Base-by-base conservation (phyloP, 2,329 filamentous ascomycete species). In the Scedosporium dehoogii region DNA sequence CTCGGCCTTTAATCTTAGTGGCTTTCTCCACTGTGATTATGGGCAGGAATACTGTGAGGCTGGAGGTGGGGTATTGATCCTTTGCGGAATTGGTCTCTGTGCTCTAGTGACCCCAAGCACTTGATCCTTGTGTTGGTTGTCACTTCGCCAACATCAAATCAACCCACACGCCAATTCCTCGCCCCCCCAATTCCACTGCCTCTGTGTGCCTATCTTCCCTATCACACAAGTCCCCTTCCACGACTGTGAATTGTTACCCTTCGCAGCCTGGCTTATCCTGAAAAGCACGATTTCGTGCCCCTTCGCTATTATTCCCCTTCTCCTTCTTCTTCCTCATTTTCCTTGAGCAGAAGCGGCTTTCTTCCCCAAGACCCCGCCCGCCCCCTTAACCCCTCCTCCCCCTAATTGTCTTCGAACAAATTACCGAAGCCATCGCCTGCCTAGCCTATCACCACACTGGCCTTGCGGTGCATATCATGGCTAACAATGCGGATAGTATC, bases 401-500 rank as follows among this genome's bases (percentile, higher is more conserved):
- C 44, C 44, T 18, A 7, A 48, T 48, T 48, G n/a, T 23, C 21
- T 18, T n/a, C 44, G 44, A 38, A 12, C 33, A 38, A 12, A 12
- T 38, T 38, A 38, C 33, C 33, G 10, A 12, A 14, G 33, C 33
- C 33, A 12, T 38, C 33, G 9, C 33, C 10, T 12, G 33, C 14
- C 48, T 57, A 18, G 12, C 58, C n/a, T 41, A n/a, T 10, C 21
- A n/a, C 25, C n/a, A 14, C 42, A 38, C 63, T 66, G n/a, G 64
- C 44, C 27, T 53, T 23, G 25, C 59, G n/a, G 18, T 55, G 10
- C 21, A 68, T 63, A 71, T 63, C 60, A 70, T 70, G 68, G 64
- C 65, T 64, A 67, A 69, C 65, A 59, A 21, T 29, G 60, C 66
- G 63, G 69, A 65, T 70, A 86, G 82, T 71, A 75, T 82, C 69